Percentiles rank a stretch among this genome's conserved stretches.
phyloP scores from a whole-genome alignment of 805 yeast species.

The Candida ficus region DNA sequence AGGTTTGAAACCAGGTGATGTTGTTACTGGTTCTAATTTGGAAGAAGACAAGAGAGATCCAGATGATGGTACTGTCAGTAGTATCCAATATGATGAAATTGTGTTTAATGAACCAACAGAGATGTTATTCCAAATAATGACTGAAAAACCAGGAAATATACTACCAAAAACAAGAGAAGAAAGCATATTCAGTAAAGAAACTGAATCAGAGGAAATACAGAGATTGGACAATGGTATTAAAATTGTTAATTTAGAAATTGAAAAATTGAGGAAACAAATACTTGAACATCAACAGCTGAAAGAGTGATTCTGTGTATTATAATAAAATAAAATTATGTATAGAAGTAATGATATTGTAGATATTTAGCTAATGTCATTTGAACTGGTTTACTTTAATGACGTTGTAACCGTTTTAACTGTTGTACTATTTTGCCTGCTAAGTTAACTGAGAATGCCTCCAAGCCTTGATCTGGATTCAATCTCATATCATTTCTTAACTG shows the following conservation, averaged over 20 bases:
- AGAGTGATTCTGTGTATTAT: background rate
- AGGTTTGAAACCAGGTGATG: slow-evolving; percentile 28
- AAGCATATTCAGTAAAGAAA: slow-evolving; percentile 40
- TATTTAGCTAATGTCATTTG: too few species aligned
- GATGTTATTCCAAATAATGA: slow-evolving; percentile 70
- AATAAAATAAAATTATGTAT: background rate
- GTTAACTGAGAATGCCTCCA: too few species aligned
- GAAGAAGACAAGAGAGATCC: slow-evolving; percentile 9
- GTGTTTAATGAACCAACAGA: slow-evolving; percentile 97
- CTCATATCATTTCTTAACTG: too few species aligned
- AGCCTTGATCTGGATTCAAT: too few species aligned
- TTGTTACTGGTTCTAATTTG: slow-evolving; percentile 19
- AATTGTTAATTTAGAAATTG: slow-evolving; percentile 40
- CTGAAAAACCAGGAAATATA: slow-evolving; percentile 58
- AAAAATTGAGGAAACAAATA: slow-evolving; percentile 34
- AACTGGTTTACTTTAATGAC: too few species aligned
- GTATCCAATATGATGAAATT: slow-evolving; percentile 77
- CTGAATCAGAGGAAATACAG: slow-evolving; percentile 63
- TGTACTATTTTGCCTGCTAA: too few species aligned
- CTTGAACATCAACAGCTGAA: slow-evolving; percentile 20
- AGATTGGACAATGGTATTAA: slow-evolving; percentile 44
- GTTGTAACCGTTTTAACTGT: too few species aligned
- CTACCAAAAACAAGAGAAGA: slow-evolving; percentile 36
- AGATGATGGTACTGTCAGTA: slow-evolving; percentile 42
- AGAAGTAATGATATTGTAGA: background rate